Evolutionary conservation across 1,139 yeast species (phyloP).

Genomic region (Spencermartinsiella ligniputridi): DNA sequence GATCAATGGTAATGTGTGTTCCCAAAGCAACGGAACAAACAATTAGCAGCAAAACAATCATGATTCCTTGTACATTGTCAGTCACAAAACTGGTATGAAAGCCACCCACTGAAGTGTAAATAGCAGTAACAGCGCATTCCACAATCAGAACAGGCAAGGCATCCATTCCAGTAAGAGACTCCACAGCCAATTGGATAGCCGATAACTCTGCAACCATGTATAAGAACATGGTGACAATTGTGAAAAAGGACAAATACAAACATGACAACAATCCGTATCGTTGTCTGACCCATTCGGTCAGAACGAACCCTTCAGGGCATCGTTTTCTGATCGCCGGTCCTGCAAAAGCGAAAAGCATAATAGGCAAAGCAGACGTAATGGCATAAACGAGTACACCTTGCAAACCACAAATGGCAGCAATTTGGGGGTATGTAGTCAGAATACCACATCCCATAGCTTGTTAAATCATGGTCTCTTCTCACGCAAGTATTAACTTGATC

Average conservation of each 20-base stretch:
- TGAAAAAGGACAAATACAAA: conserved; percentile 72
- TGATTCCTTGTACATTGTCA: conserved; percentile 79
- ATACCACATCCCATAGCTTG: conserved; percentile 90
- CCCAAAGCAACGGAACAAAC: conserved; percentile 82
- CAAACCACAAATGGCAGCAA: conserved; percentile 79
- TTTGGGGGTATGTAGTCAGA: conserved; percentile 77
- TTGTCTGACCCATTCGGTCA: conserved; percentile 91
- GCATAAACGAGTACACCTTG: conserved; percentile 85
- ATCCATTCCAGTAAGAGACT: conserved; percentile 70
- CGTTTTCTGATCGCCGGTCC: conserved; percentile 77
- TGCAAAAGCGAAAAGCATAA: conserved; percentile 69
- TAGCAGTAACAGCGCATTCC: conserved; percentile 81
- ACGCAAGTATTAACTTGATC: conserved; percentile 88
- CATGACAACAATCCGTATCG: conserved; percentile 73
- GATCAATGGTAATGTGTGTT: conserved; percentile 65
- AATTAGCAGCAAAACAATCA: conserved; percentile 61
- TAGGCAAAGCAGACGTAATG: conserved; percentile 77
- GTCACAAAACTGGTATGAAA: conserved; percentile 85
- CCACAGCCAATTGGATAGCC: conserved; percentile 71
- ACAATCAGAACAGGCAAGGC: conserved; percentile 82
- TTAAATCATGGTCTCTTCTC: conserved; percentile 47
- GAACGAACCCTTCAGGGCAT: conserved; percentile 87
- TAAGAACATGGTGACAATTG: conserved; percentile 78
- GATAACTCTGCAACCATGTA: conserved; percentile 87
- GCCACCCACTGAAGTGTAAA: conserved; percentile 87